Percentiles rank a stretch among this genome's conserved stretches.
phyloP scores from a whole-genome alignment of 2,329 filamentous ascomycete genomes.

The Aspergillus terreus region DNA sequence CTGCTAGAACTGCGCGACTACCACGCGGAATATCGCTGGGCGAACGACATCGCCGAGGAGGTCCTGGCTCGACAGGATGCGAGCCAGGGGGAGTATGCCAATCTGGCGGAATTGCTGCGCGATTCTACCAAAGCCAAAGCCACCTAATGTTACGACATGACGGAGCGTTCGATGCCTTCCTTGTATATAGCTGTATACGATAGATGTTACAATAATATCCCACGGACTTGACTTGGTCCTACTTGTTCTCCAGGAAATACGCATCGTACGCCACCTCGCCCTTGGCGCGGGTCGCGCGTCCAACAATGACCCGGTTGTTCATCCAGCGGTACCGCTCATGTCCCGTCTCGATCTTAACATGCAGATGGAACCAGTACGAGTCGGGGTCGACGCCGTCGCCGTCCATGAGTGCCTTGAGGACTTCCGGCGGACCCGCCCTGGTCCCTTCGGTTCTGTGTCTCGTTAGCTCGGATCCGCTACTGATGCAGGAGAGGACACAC shows the following conservation, averaged over 20 bases:
- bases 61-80: constrained; percentile 25
- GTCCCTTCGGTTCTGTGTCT: constrained; percentile 23
- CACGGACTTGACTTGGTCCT: not conserved
- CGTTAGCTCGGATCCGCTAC: not conserved
- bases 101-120: constrained; percentile 26
- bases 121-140: constrained; percentile 1
- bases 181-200: not conserved
- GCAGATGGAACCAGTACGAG: constrained; percentile 26
- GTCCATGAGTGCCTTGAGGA: constrained; percentile 23
- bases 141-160: not conserved
- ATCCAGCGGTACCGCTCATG: constrained; percentile 25
- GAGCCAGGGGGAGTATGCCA: constrained; percentile 19
- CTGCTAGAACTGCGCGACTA: constrained; percentile 24
- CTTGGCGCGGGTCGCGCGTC: constrained; percentile 20
- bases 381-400: constrained; percentile 21
- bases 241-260: constrained; percentile 24
- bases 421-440: constrained; percentile 22
- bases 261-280: constrained; percentile 27
- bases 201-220: not conserved
- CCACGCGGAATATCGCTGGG: constrained; percentile 30
- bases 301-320: constrained; percentile 26
- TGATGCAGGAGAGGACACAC: not conserved
- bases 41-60: constrained; percentile 26
- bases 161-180: not conserved
- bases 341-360: constrained; percentile 23